Conservation (phyloP, 2,329 filamentous ascomycete species). For the Hypoxylon sp. region DNA sequence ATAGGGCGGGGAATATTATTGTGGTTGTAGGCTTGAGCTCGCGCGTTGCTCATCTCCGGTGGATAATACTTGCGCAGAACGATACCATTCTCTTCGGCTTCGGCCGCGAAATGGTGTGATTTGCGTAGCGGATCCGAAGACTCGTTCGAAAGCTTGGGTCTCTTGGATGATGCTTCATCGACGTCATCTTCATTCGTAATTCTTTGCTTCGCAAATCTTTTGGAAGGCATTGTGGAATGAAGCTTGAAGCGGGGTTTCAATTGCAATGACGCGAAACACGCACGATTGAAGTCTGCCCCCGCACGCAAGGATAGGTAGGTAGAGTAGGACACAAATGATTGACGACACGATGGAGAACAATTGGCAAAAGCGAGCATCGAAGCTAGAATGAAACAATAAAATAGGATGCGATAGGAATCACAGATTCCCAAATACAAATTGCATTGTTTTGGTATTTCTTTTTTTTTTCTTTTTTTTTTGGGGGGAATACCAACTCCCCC, state of each 20-base stretch:
- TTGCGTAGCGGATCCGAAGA: conserved; percentile 57
- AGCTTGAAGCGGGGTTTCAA: neutral
- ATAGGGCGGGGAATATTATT: conserved; percentile 80
- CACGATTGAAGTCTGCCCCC: neutral
- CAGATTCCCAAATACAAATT: neutral
- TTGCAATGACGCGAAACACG: neutral
- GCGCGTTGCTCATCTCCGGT: conserved; percentile 85
- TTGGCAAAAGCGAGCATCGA: neutral
- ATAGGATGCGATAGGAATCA: neutral
- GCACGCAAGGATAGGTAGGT: neutral
- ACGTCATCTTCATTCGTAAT: conserved; percentile 40
- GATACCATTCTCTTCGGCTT: conserved; percentile 71
- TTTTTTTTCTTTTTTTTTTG: no score
- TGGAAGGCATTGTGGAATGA: conserved; percentile 50
- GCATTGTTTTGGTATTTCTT: conserved; percentile 4
- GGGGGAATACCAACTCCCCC: neutral
- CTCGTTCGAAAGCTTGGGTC: conserved; percentile 45
- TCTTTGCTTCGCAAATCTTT: conserved; percentile 51
- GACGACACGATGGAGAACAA: neutral
- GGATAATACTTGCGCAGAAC: conserved; percentile 85
- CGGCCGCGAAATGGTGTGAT: conserved; percentile 64
- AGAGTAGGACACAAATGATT: neutral
- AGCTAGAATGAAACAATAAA: neutral
- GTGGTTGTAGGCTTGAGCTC: conserved; percentile 81
- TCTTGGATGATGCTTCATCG: conserved; percentile 51